Base-by-base conservation (phyloP, 208 protist genomes). In the Wallacemonas sp. region DNA sequence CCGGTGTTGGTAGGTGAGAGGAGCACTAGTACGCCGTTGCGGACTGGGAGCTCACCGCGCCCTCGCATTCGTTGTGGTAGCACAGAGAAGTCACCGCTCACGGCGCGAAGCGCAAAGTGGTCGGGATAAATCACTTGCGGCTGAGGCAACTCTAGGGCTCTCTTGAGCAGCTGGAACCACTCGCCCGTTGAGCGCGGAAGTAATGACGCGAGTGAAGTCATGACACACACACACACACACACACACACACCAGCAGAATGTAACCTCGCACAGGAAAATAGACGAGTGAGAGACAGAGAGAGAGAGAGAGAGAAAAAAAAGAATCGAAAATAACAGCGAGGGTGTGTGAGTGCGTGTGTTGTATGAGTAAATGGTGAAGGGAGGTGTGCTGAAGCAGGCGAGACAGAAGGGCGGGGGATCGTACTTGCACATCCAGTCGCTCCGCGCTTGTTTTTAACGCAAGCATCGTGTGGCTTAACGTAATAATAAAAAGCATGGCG, bases 1-100 rank as follows among this genome's bases (percentile, higher is more conserved):
- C 56, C 74, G 14, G 70, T 68, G 0, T 69, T 27, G 0, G 80
- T 58, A 0, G 87, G 87, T 23, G 85, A 90, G 2, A 92, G 75
- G 14, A 93, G 39, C 11, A 93, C n/a, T 2, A 94, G 73, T 58
- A 90, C 80, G 11, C 86, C 83, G 57, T 80, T 87, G 24, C 62
- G 57, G 8, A 27, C 21, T 21, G 52, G 4, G 17, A 58, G 32
- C 30, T 43, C 29, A 21, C 30, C 4, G 52, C 29, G 52, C 17
- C 14, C 52, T 5, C 2, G 3, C 52, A 58, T 58, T 11, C 32
- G 52, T 29, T 58, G 52, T 14, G 52, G 52, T 14, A 58, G 29
- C 3, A 58, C 32, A 3, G 52, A 58, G 52, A 41, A 58, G 26
- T n/a, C 30, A 14, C 52, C n/a, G 21, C 29, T 39, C 2, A 21